Evolutionary conservation across 306 rosid species (phyloP).

Genomic region (Acacia confusa): DNA sequence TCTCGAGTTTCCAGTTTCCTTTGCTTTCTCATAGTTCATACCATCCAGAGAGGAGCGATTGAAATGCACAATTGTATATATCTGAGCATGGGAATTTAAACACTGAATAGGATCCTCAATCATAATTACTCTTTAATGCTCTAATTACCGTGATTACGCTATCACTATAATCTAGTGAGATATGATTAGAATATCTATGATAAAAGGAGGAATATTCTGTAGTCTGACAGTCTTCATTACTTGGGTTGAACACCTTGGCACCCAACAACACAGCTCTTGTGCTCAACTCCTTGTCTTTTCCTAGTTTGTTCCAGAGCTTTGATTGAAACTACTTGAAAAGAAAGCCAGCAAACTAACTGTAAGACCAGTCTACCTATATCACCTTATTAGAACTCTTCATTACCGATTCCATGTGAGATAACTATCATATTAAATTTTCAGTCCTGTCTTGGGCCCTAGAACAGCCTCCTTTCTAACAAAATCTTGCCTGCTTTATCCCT

Average conservation of each 20-base stretch:
- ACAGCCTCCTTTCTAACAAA: background rate
- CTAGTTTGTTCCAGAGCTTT: background rate
- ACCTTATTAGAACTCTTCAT: background rate
- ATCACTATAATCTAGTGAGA: background rate
- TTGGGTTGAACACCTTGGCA: background rate
- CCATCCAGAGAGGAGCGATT: too few relatives aligned
- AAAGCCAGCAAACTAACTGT: background rate
- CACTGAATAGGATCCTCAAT: too few relatives aligned
- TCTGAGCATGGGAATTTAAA: too few relatives aligned
- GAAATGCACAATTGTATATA: too few relatives aligned
- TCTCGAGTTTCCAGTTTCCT: too few relatives aligned
- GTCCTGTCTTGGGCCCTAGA: background rate
- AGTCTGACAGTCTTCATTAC: background rate
- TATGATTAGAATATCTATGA: background rate
- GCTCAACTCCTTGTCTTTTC: background rate
- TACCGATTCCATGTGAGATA: background rate
- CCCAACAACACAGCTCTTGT: background rate
- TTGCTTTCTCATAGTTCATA: too few relatives aligned
- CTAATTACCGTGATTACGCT: background rate
- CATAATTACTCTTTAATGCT: too few relatives aligned
- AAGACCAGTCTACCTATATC: background rate
- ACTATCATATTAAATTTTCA: background rate
- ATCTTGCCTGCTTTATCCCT: background rate
- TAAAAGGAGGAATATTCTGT: background rate
- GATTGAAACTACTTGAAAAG: background rate